phyloP scores from a whole-genome alignment of 495 filamentous ascomycete genomes.

The Trichocladium uniseriatum region DNA sequence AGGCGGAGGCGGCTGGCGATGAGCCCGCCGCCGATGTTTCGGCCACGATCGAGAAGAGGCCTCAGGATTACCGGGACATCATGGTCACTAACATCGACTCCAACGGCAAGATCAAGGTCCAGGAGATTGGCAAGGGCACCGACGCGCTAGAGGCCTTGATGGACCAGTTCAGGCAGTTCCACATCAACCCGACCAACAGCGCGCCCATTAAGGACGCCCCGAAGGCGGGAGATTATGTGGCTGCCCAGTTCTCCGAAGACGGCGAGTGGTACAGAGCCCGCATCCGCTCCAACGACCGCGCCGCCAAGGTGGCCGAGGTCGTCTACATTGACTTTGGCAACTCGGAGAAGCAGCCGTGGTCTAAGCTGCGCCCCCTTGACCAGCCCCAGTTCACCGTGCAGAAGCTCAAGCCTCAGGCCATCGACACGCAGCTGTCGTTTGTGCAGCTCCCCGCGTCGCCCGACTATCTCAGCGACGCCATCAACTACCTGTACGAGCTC shows the following conservation, averaged over 20 bases:
- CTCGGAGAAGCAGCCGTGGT: slow-evolving; percentile 77
- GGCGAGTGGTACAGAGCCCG: slow-evolving; percentile 89
- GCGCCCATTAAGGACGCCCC: slow-evolving; percentile 63
- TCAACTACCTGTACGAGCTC: slow-evolving; percentile 57
- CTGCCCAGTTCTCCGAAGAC: slow-evolving; percentile 81
- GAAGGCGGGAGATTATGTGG: slow-evolving; percentile 83
- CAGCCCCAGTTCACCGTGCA: slow-evolving; percentile 67
- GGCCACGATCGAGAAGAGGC: slow-evolving; percentile 43
- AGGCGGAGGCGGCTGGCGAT: slow-evolving; percentile 40
- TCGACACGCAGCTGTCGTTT: slow-evolving; percentile 81
- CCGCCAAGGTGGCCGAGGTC: slow-evolving; percentile 77
- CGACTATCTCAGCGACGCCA: slow-evolving; percentile 74
- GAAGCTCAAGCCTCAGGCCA: slow-evolving; percentile 76
- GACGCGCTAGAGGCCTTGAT: slow-evolving; percentile 75
- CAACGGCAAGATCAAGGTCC: slow-evolving; percentile 70
- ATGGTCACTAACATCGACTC: slow-evolving; percentile 80
- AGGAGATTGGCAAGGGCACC: slow-evolving; percentile 75
- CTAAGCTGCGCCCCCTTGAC: slow-evolving; percentile 64
- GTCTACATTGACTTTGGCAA: slow-evolving; percentile 97
- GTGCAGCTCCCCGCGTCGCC: slow-evolving; percentile 68
- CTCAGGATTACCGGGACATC: slow-evolving; percentile 85
- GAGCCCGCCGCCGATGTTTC: slow-evolving; percentile 39
- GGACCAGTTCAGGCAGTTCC: slow-evolving; percentile 79
- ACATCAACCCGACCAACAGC: slow-evolving; percentile 65
- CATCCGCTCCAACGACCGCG: slow-evolving; percentile 84